Base-by-base conservation (phyloP, 331 rosid species). In the Cucumis variabilis region DNA sequence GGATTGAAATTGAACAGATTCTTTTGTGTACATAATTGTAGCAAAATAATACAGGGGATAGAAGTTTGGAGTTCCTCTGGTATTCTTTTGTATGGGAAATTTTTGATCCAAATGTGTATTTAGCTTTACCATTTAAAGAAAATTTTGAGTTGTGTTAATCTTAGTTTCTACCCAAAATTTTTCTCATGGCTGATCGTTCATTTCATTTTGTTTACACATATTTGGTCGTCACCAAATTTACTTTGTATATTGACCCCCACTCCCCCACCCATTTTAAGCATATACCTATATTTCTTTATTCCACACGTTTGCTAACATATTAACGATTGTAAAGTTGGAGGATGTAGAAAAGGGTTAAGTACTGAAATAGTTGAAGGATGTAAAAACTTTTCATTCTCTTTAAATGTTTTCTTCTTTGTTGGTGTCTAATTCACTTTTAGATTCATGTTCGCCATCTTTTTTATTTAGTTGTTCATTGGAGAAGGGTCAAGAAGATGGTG, bases 21-120 rank as follows among this genome's bases (percentile, higher is more conserved):
- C 55, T 82, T 82, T 37, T 60, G 72, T 82, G 86, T 82, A 82
- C 73, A 82, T 82, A 82, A 63, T 37, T n/a, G 23, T 62, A 33
- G 63, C 69, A 60, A 58, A 81, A 81, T 28, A 81, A 58, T 81
- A 81, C 85, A 62, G 73, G 33, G 17, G 72, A 82, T 62, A 33
- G 30, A 82, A 80, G 68, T 79, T 50, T 51, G 41, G 17, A 50
- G 83, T n/a, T 50, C 66, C 66, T 17, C 67, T 25, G 84, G 37
- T 50, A 76, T 76, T 79, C 67, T 50, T 79, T 82, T 62, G 46
- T 21, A 11, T 33, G 72, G 72, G 30, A 21, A 62, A 19, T 20
- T 0, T 21, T 33, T 63, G 58, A 62, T 62, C 86, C 53, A 82
- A 62, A 82, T 82, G 86, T 82, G 73, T 63, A 82, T 80, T 80